Percentiles rank a stretch among this genome's conserved stretches.
phyloP scores from a whole-genome alignment of 2,329 filamentous ascomycete genomes.

The Phyllosticta paracitricarpa region DNA sequence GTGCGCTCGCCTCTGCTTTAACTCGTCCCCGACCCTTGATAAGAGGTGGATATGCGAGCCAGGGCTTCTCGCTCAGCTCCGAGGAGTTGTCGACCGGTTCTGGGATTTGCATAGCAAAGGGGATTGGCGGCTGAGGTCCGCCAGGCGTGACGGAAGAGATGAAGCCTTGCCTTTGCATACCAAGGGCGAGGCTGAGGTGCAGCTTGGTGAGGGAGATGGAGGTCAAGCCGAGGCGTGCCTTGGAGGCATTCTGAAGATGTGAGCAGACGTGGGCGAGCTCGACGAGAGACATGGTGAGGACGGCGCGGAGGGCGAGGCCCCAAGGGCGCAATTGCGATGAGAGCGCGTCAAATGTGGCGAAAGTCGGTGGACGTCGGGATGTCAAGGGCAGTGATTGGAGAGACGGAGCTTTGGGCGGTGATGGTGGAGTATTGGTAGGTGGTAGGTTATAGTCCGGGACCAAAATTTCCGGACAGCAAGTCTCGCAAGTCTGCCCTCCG shows the following conservation, averaged over 20 bases:
- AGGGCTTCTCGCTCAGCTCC: slow-evolving; percentile 30
- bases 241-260: slow-evolving; percentile 81
- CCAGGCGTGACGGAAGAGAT: slow-evolving; percentile 69
- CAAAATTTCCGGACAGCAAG: slow-evolving; percentile 17
- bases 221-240: slow-evolving; percentile 73
- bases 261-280: slow-evolving; percentile 74
- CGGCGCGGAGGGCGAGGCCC: slow-evolving; percentile 4
- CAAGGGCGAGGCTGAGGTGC: slow-evolving; percentile 65
- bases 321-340: slow-evolving; percentile 4
- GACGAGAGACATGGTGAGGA: slow-evolving; percentile 55
- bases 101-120: slow-evolving; percentile 1
- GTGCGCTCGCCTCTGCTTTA: neutral
- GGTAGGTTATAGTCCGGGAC: neutral
- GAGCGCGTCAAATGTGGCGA: neutral
- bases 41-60: slow-evolving; percentile 20
- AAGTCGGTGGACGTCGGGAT: neutral
- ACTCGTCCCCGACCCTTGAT: slow-evolving; percentile 31
- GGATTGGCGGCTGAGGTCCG: slow-evolving; percentile 44
- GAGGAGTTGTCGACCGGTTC: neutral
- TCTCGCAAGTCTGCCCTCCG: too few relatives aligned
- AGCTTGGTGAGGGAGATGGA: slow-evolving; percentile 73
- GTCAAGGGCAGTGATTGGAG: neutral
- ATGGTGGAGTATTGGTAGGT: neutral
- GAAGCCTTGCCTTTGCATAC: slow-evolving; percentile 74
- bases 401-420: slow-evolving; percentile 3